A percentile compares a stretch with the other conserved stretches of the same genome.
Conservation (phyloP, 768 basidiomycete species). For the Lentinula guzmanii region DNA sequence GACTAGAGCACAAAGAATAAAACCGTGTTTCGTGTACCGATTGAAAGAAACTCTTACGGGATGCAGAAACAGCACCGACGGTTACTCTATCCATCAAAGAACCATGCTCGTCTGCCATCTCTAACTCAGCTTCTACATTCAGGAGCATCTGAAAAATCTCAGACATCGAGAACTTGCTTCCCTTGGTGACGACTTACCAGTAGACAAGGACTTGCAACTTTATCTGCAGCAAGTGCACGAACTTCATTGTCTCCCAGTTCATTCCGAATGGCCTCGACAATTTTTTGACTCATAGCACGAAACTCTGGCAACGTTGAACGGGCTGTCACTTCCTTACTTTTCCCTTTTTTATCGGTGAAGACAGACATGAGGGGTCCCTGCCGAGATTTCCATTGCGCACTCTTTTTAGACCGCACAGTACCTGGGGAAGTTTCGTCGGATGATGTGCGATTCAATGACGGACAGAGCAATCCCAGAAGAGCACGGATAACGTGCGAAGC, state of each 20-base stretch:
- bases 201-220: conserved; percentile 71
- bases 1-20: conserved; percentile 23
- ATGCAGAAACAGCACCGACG: conserved; percentile 64
- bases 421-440: conserved; percentile 30
- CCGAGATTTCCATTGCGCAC: conserved; percentile 72
- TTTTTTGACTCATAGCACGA: conserved; percentile 32
- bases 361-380: conserved; percentile 81
- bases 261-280: conserved; percentile 44
- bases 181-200: conserved; percentile 39
- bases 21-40: background rate
- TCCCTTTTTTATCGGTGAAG: conserved; percentile 43
- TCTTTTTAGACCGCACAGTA: conserved; percentile 77
- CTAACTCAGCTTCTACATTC: conserved; percentile 73
- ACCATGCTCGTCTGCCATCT: conserved; percentile 47
- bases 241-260: conserved; percentile 65
- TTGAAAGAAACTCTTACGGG: conserved; percentile 38
- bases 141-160: conserved; percentile 57
- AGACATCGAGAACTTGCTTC: conserved; percentile 1
- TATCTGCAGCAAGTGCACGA: conserved; percentile 67
- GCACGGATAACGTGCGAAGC: conserved; percentile 88
- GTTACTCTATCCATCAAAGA: conserved; percentile 81
- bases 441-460: conserved; percentile 40
- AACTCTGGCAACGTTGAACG: conserved; percentile 42
- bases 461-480: conserved; percentile 72
- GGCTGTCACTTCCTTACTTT: conserved; percentile 21